A percentile compares a stretch with the other conserved stretches of the same genome.
These are phyloP conservation scores for Chionographis japonica DNA, from an alignment of 106 monocot genomes.

Conservation along the genomic window DNA sequence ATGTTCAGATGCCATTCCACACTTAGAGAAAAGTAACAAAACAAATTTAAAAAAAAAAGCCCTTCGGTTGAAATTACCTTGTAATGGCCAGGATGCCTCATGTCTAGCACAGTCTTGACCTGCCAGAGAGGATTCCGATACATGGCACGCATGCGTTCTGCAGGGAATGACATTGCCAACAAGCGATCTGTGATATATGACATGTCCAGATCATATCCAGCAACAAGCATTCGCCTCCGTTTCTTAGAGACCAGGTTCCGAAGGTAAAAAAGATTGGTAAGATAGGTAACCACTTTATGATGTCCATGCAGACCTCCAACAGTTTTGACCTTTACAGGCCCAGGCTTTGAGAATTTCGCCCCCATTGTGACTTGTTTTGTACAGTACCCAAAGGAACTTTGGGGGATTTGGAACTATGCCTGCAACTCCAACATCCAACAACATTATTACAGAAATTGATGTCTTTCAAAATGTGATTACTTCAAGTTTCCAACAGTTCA, in stretches of 20 bases:
- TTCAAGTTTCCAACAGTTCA: no score
- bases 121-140: slow-evolving; percentile 67
- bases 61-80: slow-evolving; percentile 23
- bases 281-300: slow-evolving; percentile 12
- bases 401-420: no score
- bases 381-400: background rate
- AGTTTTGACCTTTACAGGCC: slow-evolving; percentile 20
- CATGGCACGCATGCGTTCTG: slow-evolving; percentile 43
- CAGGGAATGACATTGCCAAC: slow-evolving; percentile 59
- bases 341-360: slow-evolving; percentile 14
- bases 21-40: background rate
- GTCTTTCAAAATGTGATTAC: no score
- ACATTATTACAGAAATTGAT: background rate
- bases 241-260: slow-evolving; percentile 46
- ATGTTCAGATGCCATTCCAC: background rate
- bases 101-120: slow-evolving; percentile 44
- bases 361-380: slow-evolving; percentile 15
- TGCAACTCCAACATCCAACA: background rate
- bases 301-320: slow-evolving; percentile 2
- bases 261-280: slow-evolving; percentile 27
- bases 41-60: background rate
- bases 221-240: slow-evolving; percentile 43
- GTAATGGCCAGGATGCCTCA: slow-evolving; percentile 45
- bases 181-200: slow-evolving; percentile 49
- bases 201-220: slow-evolving; percentile 59